Evolutionary conservation across 768 basidiomycete genomes (phyloP).

Genomic region (Coprinopsis strossmayeri): DNA sequence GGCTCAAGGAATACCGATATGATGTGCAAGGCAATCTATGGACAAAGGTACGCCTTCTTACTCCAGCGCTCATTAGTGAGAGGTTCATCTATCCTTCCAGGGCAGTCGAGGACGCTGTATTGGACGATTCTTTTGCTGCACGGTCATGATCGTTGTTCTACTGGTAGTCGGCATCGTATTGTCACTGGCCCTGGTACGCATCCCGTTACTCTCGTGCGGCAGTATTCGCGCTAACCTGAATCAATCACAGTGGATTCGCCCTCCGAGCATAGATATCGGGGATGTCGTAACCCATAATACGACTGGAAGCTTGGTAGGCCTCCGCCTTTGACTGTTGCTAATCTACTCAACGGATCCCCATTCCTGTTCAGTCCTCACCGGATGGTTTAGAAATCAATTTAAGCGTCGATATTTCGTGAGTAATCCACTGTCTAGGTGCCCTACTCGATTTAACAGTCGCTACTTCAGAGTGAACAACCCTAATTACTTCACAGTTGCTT

Average conservation of each 20-base stretch:
- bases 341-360: not conserved
- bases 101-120: conserved; percentile 55
- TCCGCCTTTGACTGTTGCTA: not conserved
- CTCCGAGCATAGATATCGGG: conserved; percentile 61
- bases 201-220: conserved; percentile 4
- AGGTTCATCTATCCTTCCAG: conserved; percentile 23
- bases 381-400: conserved; percentile 53
- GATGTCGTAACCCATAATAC: conserved; percentile 32
- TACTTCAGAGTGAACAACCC: conserved; percentile 65
- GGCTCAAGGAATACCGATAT: conserved; percentile 45
- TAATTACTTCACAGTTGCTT: conserved; percentile 67
- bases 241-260: conserved; percentile 60
- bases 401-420: conserved; percentile 62
- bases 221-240: not conserved
- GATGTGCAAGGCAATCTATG: conserved; percentile 60
- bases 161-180: conserved; percentile 61
- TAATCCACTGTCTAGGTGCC: conserved; percentile 10
- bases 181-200: conserved; percentile 62
- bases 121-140: conserved; percentile 73
- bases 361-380: conserved; percentile 23
- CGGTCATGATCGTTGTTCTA: conserved; percentile 58
- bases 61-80: not conserved
- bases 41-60: conserved; percentile 43
- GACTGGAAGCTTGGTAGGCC: conserved; percentile 39
- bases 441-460: not conserved